Evolutionary conservation across 2,329 filamentous ascomycete species (phyloP).

Genomic region (Penicillium sp.): DNA sequence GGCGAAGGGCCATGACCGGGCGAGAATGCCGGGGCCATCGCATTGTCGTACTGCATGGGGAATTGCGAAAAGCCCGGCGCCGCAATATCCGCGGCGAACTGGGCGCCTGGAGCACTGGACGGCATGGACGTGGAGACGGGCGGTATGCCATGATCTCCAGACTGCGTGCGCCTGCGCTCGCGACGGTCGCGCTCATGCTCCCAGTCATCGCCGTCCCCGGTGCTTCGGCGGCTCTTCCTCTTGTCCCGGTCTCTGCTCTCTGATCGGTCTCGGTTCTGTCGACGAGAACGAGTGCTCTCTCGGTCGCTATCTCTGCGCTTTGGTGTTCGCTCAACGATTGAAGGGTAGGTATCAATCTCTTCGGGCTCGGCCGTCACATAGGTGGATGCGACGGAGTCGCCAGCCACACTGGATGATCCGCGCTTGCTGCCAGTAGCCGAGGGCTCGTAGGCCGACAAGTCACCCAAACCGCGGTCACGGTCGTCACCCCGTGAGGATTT

Average conservation of each 20-base stretch:
- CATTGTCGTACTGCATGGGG: slow-evolving; percentile 32
- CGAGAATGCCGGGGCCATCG: slow-evolving; percentile 12
- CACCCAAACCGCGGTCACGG: slow-evolving; percentile 43
- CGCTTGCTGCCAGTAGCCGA: slow-evolving; percentile 27
- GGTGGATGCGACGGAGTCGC: slow-evolving; percentile 34
- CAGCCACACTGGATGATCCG: slow-evolving; percentile 27
- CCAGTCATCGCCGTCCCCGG: slow-evolving; percentile 18
- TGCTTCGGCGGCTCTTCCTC: slow-evolving; percentile 19
- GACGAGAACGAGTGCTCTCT: slow-evolving; percentile 22
- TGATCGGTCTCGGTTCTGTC: slow-evolving; percentile 29
- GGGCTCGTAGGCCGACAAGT: slow-evolving; percentile 30
- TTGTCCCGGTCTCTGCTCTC: slow-evolving; percentile 28
- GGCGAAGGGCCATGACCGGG: slow-evolving; percentile 25
- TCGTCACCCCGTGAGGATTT: slow-evolving; percentile 48
- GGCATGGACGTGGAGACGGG: slow-evolving; percentile 21
- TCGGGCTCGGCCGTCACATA: slow-evolving; percentile 43
- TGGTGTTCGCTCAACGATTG: slow-evolving; percentile 30
- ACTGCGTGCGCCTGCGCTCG: slow-evolving; percentile 31
- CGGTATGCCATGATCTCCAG: slow-evolving; percentile 28
- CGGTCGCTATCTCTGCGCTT: slow-evolving; percentile 29
- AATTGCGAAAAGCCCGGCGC: slow-evolving; percentile 35
- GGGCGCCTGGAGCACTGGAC: slow-evolving; percentile 24
- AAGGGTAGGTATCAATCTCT: slow-evolving; percentile 26
- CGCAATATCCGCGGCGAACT: slow-evolving; percentile 32
- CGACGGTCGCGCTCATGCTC: slow-evolving; percentile 21